These are phyloP conservation scores for Bifiguratus adelaidae DNA, from an alignment of 192 early-diverging fungal species.

Conservation along the genomic window DNA sequence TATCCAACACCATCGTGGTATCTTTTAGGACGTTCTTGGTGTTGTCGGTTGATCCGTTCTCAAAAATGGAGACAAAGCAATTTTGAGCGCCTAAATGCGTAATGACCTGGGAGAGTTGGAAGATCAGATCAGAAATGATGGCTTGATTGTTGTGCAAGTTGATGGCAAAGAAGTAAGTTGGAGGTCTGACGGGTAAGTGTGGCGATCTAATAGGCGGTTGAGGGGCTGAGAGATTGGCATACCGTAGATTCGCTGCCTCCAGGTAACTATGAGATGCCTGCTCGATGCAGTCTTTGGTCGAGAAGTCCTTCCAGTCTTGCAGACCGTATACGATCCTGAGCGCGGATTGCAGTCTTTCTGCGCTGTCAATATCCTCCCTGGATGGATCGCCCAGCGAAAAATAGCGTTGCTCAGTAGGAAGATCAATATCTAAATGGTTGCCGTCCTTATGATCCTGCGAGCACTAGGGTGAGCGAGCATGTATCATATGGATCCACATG, in stretches of 20 bases:
- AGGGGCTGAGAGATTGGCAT: no score
- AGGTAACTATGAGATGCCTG: not conserved
- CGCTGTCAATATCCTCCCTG: no score
- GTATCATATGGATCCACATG: no score
- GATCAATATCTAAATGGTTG: no score
- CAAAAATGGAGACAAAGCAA: conserved; percentile 30
- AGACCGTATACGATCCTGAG: no score
- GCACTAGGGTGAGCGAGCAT: no score
- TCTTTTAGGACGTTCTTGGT: conserved; percentile 20
- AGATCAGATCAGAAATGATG: conserved; percentile 25
- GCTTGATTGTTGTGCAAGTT: conserved; percentile 28
- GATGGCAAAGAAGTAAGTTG: conserved; percentile 11
- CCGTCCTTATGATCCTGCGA: no score
- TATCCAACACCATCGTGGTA: not conserved
- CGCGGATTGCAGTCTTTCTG: no score
- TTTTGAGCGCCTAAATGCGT: conserved; percentile 15
- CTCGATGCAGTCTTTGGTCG: not conserved
- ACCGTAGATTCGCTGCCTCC: not conserved
- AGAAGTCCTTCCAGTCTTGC: not conserved
- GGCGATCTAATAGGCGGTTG: no score
- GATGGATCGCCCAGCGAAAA: no score
- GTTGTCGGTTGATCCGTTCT: conserved; percentile 27
- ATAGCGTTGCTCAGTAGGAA: no score
- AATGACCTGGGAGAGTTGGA: conserved; percentile 19
- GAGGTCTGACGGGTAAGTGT: no score